Base-by-base conservation (phyloP, 371 early-diverging fungal species). In the Zancudomyces culisetae region DNA sequence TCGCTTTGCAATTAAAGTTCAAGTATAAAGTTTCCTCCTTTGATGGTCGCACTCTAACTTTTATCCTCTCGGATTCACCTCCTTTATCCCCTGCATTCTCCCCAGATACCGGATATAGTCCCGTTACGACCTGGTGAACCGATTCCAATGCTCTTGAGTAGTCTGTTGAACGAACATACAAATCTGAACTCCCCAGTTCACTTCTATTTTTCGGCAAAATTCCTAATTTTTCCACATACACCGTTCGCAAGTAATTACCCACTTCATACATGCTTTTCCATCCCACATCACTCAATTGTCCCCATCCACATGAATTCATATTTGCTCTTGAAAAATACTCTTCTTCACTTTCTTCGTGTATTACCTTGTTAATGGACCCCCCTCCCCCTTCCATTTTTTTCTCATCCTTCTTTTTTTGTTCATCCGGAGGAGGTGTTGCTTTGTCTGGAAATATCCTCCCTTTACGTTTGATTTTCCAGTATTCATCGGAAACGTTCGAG, bases 81-180 rank as follows among this genome's bases (percentile, higher is more conserved):
- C 2, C 23, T 19, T 56, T 57, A 0, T 46, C 48, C 2, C 2
- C 23, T 48, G 55, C 46, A 24, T 57, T 56, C 0, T 42, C 29
- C 27, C 19, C 27, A 20, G 49, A 8, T 15, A 58, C 51, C 18
- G 83, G 83, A 62, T 77, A 81, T 42, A 85, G 68, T 0, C 85
- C 81, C 1, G 70, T 60, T 2, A 87, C 55, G 21, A 85, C 57
- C 57, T 80, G 81, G 51, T 80, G 80, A 3, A 83, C 70, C 19
- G 79, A 80, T 43, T 87, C 85, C 54, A 81, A 69, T 3, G 85
- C 80, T 43, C 87, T 74, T 20, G 75, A 61, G 57, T 83, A 87
- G 52, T 81, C 83, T 0, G 80, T 78, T 29, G 75, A 70, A 45
- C 85, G 71, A 39, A 85, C 57, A 51, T 78, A 79, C 24, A 80